Conservation (phyloP, 139 green algal genomes). For the Prasinococcaceae sp. region DNA sequence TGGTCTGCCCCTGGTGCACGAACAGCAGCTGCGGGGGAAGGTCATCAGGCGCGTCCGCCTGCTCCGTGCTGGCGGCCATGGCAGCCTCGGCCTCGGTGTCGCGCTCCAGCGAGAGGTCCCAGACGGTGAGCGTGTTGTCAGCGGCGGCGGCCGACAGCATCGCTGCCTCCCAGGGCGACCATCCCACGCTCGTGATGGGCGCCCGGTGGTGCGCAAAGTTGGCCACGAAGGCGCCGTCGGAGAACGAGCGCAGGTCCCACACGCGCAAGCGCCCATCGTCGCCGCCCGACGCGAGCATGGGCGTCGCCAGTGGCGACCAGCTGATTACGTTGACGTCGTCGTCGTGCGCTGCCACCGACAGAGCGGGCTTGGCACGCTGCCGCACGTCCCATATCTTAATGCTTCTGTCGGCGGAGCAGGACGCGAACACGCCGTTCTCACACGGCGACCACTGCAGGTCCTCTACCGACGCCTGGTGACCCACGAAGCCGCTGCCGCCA, state of each 20-base stretch:
- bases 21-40: conserved; percentile 61
- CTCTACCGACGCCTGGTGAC: conserved; percentile 59
- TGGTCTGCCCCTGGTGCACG: conserved; percentile 75
- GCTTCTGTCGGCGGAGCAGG: conserved; percentile 55
- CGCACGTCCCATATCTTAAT: conserved; percentile 79
- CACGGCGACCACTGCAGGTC: conserved; percentile 89
- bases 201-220: conserved; percentile 46
- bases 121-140: conserved; percentile 65
- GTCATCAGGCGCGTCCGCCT: conserved; percentile 54
- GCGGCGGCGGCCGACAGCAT: conserved; percentile 59
- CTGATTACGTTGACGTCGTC: conserved; percentile 92
- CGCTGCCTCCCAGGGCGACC: conserved; percentile 80
- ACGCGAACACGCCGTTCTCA: conserved; percentile 82
- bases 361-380: conserved; percentile 26
- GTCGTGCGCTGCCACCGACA: conserved; percentile 47
- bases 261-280: conserved; percentile 79
- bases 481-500: conserved; percentile 21
- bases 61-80: conserved; percentile 21
- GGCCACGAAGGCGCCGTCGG: conserved; percentile 34
- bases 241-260: conserved; percentile 84
- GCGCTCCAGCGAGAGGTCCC: conserved; percentile 90
- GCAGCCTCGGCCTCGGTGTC: conserved; percentile 83
- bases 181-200: conserved; percentile 83
- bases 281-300: conserved; percentile 83
- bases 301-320: conserved; percentile 61